These are phyloP conservation scores for Bretschneidera sinensis DNA, from an alignment of 345 rosid genomes.

Conservation along the genomic window DNA sequence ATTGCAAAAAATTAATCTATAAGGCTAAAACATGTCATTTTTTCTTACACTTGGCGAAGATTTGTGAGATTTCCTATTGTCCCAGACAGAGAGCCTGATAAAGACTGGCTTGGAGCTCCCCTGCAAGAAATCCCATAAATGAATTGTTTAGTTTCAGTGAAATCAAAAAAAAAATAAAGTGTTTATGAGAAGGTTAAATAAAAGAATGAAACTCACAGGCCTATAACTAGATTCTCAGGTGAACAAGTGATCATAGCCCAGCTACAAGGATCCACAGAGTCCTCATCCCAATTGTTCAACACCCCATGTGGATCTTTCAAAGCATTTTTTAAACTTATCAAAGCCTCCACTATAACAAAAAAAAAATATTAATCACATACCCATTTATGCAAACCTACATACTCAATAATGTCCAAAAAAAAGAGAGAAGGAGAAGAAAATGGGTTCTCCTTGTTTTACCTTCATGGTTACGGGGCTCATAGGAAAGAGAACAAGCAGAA, in stretches of 20 bases:
- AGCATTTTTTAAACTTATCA: constrained; percentile 52
- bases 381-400: neutral
- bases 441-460: constrained; percentile 35
- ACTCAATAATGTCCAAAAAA: neutral
- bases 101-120: constrained; percentile 91
- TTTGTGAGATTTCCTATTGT: constrained; percentile 80
- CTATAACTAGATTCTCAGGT: constrained; percentile 65
- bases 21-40: constrained; percentile 1
- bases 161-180: neutral
- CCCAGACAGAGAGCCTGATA: constrained; percentile 76
- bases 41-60: constrained; percentile 79
- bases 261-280: constrained; percentile 95
- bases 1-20: no score
- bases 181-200: neutral
- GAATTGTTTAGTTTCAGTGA: constrained; percentile 6
- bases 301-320: constrained; percentile 83
- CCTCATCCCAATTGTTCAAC: constrained; percentile 85
- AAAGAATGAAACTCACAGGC: constrained; percentile 49
- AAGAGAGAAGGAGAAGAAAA: neutral
- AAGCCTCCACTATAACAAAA: constrained; percentile 68
- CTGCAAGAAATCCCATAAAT: constrained; percentile 39
- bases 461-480: constrained; percentile 84
- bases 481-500: constrained; percentile 35
- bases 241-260: constrained; percentile 97
- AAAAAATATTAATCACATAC: constrained; percentile 5